phyloP scores from a whole-genome alignment of 176 grass and related monocot genomes.

The Triticum timopheevii region DNA sequence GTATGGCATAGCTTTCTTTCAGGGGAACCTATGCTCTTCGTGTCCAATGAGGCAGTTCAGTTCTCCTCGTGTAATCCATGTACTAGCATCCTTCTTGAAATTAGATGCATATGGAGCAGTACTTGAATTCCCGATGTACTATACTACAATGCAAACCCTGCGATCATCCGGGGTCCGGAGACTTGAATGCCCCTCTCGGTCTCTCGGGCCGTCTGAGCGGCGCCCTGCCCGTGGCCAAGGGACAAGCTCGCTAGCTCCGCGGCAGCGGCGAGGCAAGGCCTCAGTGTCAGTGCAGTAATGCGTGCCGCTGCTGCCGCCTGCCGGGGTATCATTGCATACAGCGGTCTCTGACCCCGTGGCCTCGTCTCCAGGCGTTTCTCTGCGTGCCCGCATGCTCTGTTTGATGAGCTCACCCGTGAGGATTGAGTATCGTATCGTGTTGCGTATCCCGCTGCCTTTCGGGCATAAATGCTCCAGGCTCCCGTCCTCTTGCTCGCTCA shows the following conservation, averaged over 20 bases:
- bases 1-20: neutral
- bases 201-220: neutral
- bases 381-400: neutral
- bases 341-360: neutral
- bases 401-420: neutral
- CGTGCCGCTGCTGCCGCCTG: neutral
- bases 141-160: slow-evolving; percentile 8
- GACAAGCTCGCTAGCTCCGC: neutral
- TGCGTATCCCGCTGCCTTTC: slow-evolving; percentile 29
- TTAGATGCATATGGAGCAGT: neutral
- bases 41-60: neutral
- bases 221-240: neutral
- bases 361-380: slow-evolving; percentile 37
- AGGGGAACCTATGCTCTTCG: neutral
- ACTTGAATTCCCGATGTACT: neutral
- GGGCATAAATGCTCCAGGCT: slow-evolving; percentile 34
- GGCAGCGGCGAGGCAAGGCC: slow-evolving; percentile 5
- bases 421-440: neutral
- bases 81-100: neutral
- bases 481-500: neutral
- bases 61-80: neutral
- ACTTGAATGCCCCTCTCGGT: slow-evolving; percentile 16
- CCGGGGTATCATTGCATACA: neutral
- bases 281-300: slow-evolving; percentile 11
- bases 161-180: neutral